Base-by-base conservation (phyloP, 345 rosid genomes). In the Eucalyptus cloeziana region DNA sequence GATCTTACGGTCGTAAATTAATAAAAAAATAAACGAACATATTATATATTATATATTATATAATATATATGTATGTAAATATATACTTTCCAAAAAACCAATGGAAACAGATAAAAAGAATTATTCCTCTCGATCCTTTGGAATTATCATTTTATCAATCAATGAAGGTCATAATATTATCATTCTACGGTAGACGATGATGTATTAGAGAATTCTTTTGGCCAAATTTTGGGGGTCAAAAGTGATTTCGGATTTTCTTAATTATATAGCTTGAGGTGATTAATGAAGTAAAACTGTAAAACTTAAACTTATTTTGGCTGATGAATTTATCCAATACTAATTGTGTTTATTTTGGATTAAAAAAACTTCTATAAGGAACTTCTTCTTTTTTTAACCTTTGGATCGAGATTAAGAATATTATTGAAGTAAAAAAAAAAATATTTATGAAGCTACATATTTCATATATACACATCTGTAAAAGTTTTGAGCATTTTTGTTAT, bases 1-100 rank as follows among this genome's bases (percentile, higher is more conserved):
- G 10, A 64, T n/a, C 5, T 40, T 69, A 17, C 37, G 80, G 40
- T 69, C 37, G 3, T 6, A 1, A 33, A 33, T 69, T n/a, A 30
- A 16, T 69, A 33, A 33, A 4, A 4, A 30, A 9, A 3, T 19
- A 30, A 64, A 64, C 19, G 16, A 19, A 64, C 7, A n/a, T 30
- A 64, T 64, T 7, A 64, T 52, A 17, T 51, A 3, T 51, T 51
- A 51, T n/a, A n/a, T n/a, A n/a, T n/a, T n/a, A n/a, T n/a, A n/a
- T n/a, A n/a, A n/a, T n/a, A n/a, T n/a, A 10, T 25, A 5, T 15
- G 2, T 14, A 0, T 50, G 5, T 50, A 3, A 5, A 27, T 16
- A 17, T 51, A 19, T 7, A 19, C 56, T 60, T 60, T 60, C 15
- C 67, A 25, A 25, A 25, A 60, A 19, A 52, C 7, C 0, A 52